Evolutionary conservation across 306 rosid genomes (phyloP).

Genomic region (Luffa acutangula): DNA sequence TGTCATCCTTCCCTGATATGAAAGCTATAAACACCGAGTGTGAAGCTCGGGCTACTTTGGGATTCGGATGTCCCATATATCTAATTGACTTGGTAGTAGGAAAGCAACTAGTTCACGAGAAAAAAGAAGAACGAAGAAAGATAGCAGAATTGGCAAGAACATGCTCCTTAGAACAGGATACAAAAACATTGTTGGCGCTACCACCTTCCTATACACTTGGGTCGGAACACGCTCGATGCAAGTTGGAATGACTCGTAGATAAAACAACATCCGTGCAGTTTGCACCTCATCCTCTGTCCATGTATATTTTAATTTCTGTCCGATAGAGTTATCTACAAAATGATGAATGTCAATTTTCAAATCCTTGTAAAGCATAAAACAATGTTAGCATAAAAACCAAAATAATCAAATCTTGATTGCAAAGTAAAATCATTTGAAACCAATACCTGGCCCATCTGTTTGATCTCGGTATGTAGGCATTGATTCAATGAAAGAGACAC

Average conservation of each 20-base stretch:
- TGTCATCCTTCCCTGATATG: slow-evolving; percentile 54
- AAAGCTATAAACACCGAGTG: slow-evolving; percentile 69
- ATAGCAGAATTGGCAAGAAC: slow-evolving; percentile 5
- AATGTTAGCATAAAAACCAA: neutral
- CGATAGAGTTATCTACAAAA: slow-evolving; percentile 24
- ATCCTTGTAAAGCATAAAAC: neutral
- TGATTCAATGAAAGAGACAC: slow-evolving; percentile 52
- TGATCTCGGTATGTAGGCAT: slow-evolving; percentile 63
- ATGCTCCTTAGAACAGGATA: slow-evolving; percentile 46
- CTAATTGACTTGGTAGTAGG: slow-evolving; percentile 43
- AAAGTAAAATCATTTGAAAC: neutral
- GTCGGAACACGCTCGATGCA: slow-evolving; percentile 60
- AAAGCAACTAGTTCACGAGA: slow-evolving; percentile 13
- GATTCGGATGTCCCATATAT: slow-evolving; percentile 78
- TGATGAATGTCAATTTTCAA: neutral
- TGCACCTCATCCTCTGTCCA: slow-evolving; percentile 87
- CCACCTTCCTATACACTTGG: slow-evolving; percentile 36
- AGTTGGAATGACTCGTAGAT: slow-evolving; percentile 74
- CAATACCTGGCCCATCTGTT: slow-evolving; percentile 62
- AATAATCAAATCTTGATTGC: neutral
- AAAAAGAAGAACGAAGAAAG: slow-evolving; percentile 5
- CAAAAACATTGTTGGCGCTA: slow-evolving; percentile 81
- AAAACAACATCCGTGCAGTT: slow-evolving; percentile 74
- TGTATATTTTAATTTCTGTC: slow-evolving; percentile 36
- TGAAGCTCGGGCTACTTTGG: slow-evolving; percentile 71